These are phyloP conservation scores for Metschnikowia peoriensis DNA, from an alignment of 805 yeast genomes.

Conservation along the genomic window DNA sequence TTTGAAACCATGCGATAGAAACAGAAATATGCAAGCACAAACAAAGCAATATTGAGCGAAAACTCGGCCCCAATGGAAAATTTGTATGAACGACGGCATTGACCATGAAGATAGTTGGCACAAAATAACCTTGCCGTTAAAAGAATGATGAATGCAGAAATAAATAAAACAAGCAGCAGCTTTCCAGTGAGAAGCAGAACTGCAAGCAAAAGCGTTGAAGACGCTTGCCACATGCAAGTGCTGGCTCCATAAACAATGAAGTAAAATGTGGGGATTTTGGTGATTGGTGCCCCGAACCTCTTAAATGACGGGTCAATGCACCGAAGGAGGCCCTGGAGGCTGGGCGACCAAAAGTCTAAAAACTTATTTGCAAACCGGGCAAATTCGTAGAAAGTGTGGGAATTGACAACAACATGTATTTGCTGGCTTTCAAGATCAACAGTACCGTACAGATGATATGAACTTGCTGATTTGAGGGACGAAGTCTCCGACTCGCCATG, in stretches of 20 bases:
- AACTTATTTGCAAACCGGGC: slow-evolving; percentile 20
- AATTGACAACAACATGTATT: slow-evolving; percentile 9
- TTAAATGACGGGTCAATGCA: slow-evolving; percentile 17
- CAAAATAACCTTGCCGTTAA: slow-evolving; percentile 12
- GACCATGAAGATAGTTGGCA: slow-evolving; percentile 15
- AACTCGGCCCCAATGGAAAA: slow-evolving; percentile 8
- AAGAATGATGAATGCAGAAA: not conserved
- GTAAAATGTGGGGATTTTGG: slow-evolving; percentile 8
- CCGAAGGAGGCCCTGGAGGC: not conserved
- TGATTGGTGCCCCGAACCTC: slow-evolving; percentile 14
- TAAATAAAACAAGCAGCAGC: not conserved
- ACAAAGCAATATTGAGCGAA: slow-evolving; percentile 5
- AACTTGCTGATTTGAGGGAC: slow-evolving; percentile 9
- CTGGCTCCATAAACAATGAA: slow-evolving; percentile 9
- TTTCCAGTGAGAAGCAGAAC: slow-evolving; percentile 4
- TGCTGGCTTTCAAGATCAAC: slow-evolving; percentile 19
- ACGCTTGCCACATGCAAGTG: slow-evolving; percentile 14
- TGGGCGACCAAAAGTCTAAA: slow-evolving; percentile 15
- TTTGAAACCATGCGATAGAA: not conserved
- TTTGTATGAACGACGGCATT: slow-evolving; percentile 13
- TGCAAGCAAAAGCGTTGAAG: slow-evolving; percentile 11
- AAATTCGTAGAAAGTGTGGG: slow-evolving; percentile 24
- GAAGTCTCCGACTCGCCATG: slow-evolving; percentile 9
- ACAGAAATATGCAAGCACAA: slow-evolving; percentile 11
- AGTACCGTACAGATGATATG: slow-evolving; percentile 12